Percentiles rank a stretch among this genome's conserved stretches.
phyloP scores from a whole-genome alignment of 495 filamentous ascomycete species.

The Podospora tetraspora region DNA sequence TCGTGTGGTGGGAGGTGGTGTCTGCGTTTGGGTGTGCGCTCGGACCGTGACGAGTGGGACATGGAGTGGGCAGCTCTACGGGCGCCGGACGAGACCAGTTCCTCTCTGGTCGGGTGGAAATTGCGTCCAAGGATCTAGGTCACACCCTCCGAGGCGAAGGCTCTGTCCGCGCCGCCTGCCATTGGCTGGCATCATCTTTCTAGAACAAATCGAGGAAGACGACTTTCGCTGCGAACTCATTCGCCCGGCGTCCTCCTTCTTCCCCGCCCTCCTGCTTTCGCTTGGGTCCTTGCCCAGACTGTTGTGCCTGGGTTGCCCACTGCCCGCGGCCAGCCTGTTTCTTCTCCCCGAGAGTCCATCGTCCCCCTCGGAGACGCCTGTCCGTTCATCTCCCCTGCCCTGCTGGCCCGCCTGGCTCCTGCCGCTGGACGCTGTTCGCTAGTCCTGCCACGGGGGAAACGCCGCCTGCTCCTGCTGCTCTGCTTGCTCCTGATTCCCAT shows the following conservation, averaged over 20 bases:
- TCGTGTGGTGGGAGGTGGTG: background rate
- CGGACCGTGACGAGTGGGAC: slow-evolving; percentile 13
- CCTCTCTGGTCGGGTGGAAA: slow-evolving; percentile 14
- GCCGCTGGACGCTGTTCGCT: background rate
- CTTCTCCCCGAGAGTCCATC: background rate
- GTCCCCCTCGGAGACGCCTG: background rate
- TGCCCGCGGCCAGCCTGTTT: too few relatives aligned
- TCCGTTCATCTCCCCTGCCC: background rate
- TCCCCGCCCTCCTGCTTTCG: background rate
- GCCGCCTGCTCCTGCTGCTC: background rate
- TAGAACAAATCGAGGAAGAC: slow-evolving; percentile 14
- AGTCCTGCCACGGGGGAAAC: background rate
- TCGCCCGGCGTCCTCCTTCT: background rate
- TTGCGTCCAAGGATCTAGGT: slow-evolving; percentile 15
- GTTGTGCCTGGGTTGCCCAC: background rate
- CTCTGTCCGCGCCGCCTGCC: background rate
- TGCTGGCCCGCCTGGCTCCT: slow-evolving; percentile 7
- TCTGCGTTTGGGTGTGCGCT: slow-evolving; percentile 3
- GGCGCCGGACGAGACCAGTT: background rate
- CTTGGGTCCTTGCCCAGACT: background rate
- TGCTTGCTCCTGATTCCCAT: background rate
- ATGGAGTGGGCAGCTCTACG: too few relatives aligned
- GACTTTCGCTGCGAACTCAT: background rate
- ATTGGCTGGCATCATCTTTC: slow-evolving; percentile 6
- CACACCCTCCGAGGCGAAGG: slow-evolving; percentile 8